Percentiles rank a stretch among this genome's conserved stretches.
phyloP scores from a whole-genome alignment of 305 asterid species.

The Euphrasia arctica region DNA sequence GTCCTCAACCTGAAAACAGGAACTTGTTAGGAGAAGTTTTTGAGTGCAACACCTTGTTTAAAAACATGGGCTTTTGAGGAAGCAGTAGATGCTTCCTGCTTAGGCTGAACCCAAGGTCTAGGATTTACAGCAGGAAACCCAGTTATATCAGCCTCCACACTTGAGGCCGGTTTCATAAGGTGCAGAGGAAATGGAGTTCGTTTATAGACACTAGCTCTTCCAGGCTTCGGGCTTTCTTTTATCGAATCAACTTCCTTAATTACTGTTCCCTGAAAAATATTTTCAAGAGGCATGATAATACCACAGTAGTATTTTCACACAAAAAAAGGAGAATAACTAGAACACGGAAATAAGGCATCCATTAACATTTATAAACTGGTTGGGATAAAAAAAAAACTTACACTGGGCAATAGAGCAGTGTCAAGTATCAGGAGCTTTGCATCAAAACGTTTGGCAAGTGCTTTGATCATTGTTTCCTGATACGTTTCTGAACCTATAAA shows the following conservation, averaged over 20 bases:
- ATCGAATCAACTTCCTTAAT: constrained; percentile 56
- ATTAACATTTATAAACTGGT: constrained; percentile 26
- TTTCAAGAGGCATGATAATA: constrained; percentile 16
- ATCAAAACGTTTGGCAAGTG: constrained; percentile 66
- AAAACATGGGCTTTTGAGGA: constrained; percentile 52
- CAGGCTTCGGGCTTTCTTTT: constrained; percentile 68
- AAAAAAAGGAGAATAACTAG: constrained; percentile 16
- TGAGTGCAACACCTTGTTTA: too few species aligned
- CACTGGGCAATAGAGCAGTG: constrained; percentile 66
- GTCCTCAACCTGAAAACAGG: constrained; percentile 15
- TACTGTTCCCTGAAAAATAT: constrained; percentile 49
- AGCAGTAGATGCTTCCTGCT: constrained; percentile 84
- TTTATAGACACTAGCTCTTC: constrained; percentile 56
- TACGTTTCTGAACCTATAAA: constrained; percentile 81
- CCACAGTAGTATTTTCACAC: constrained; percentile 3
- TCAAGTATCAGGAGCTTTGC: constrained; percentile 72
- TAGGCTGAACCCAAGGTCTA: constrained; percentile 57
- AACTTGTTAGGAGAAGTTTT: too few species aligned
- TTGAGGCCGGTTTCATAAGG: constrained; percentile 64
- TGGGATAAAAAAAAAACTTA: constrained; percentile 41
- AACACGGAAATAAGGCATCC: constrained; percentile 14
- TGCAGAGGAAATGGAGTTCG: constrained; percentile 53
- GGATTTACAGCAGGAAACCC: constrained; percentile 56
- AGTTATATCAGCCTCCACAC: constrained; percentile 71
- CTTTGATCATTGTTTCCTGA: constrained; percentile 80